Conservation (phyloP, 106 monocot species). For the Dioscorea zingiberensis region DNA sequence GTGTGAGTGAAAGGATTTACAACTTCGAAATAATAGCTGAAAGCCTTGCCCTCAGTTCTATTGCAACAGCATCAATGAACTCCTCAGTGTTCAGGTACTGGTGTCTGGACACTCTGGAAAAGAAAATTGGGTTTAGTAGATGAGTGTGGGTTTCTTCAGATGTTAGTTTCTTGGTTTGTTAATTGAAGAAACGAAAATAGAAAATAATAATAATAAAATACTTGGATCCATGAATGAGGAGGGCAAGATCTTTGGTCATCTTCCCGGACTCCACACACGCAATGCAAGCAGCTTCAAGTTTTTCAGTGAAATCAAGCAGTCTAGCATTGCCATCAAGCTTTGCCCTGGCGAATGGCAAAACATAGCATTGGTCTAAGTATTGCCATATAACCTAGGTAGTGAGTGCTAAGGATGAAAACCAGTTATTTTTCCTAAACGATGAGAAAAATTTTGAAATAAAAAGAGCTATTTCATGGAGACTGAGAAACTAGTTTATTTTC, state of each 20-base stretch:
- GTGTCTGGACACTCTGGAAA: slow-evolving; percentile 43
- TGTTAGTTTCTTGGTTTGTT: too few relatives aligned
- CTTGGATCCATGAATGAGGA: slow-evolving; percentile 84
- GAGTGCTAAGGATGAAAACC: too few relatives aligned
- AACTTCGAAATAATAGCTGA: slow-evolving; percentile 42
- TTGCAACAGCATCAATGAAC: slow-evolving; percentile 73
- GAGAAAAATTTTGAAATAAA: too few relatives aligned
- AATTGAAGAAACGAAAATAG: not conserved
- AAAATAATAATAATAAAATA: slow-evolving; percentile 14
- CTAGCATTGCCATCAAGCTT: slow-evolving; percentile 66
- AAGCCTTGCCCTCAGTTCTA: slow-evolving; percentile 49
- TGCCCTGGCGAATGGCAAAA: slow-evolving; percentile 40
- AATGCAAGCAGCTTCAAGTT: slow-evolving; percentile 81
- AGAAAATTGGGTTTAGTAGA: not conserved
- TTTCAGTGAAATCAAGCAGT: slow-evolving; percentile 65
- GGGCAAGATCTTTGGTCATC: slow-evolving; percentile 96
- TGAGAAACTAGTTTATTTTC: too few relatives aligned
- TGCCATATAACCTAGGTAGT: too few relatives aligned
- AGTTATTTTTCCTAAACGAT: too few relatives aligned
- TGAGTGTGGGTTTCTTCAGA: not conserved
- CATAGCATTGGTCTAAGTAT: not conserved
- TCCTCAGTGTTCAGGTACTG: slow-evolving; percentile 74
- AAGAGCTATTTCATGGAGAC: too few relatives aligned
- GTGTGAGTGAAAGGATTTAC: slow-evolving; percentile 27
- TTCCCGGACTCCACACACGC: slow-evolving; percentile 78